Percentiles rank a stretch among this genome's conserved stretches.
These are phyloP conservation scores for Leishmania guyanensis DNA, from an alignment of 208 protist species.

Conservation along the genomic window DNA sequence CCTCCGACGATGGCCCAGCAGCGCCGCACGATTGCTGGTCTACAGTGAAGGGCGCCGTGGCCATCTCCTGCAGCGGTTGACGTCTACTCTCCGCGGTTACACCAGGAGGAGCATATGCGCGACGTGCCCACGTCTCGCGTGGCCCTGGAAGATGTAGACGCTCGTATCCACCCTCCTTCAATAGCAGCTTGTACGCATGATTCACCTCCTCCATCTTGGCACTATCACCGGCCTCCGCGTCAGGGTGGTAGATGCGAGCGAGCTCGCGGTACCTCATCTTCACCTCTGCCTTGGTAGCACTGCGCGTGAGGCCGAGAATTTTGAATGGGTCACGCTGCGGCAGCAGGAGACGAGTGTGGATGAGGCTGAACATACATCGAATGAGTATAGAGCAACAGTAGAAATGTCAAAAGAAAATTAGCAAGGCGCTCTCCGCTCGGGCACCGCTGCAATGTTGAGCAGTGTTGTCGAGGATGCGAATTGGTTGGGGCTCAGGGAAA, in stretches of 20 bases:
- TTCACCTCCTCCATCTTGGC: slow-evolving; percentile 84
- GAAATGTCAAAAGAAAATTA: neutral
- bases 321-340: slow-evolving; percentile 69
- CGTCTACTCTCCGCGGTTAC: slow-evolving; percentile 34
- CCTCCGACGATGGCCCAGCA: neutral
- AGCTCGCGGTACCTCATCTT: slow-evolving; percentile 87
- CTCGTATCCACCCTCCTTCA: slow-evolving; percentile 86
- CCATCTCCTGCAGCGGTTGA: slow-evolving; percentile 3
- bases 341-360: neutral
- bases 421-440: neutral
- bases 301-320: slow-evolving; percentile 60
- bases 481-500: neutral
- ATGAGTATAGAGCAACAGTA: neutral
- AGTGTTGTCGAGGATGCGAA: too few relatives aligned
- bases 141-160: slow-evolving; percentile 47
- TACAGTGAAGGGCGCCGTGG: slow-evolving; percentile 33
- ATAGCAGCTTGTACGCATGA: slow-evolving; percentile 82
- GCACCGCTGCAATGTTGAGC: neutral
- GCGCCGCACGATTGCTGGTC: slow-evolving; percentile 33
- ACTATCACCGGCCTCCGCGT: slow-evolving; percentile 64
- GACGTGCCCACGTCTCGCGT: neutral
- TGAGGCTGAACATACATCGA: slow-evolving; percentile 7
- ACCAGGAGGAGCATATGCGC: neutral
- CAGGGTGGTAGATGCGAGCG: slow-evolving; percentile 81
- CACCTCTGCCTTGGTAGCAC: slow-evolving; percentile 77